Evolutionary conservation across 176 grass and related monocot genomes (phyloP), one percentile per base, ranked within the genome.

Genomic region (Carex scoparia): DNA sequence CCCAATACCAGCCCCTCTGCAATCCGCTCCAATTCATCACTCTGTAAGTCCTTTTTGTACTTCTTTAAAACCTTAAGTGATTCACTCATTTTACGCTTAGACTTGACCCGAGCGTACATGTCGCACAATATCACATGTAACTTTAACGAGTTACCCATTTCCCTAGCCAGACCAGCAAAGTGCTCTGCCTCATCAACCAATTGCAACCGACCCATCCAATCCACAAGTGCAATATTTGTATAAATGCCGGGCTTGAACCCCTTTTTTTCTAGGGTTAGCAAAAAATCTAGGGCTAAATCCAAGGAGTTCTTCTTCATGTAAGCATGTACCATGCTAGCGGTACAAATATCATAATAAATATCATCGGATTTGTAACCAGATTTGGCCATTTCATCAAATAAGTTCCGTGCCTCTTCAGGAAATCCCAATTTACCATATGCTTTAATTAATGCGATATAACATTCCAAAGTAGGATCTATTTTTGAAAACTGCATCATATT

Each of bases 51-150:
- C 69, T 63, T 62, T 70, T 92, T 95, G 88, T 89, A 95, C 35
- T 86, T 86, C 27, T 95, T 93, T 75, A 98, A 86, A 65, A 98
- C 74, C 91, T 90, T 98, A 55, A 94, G 85, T 55, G 89, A 91
- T 58, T 81, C 91, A 65, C 80, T 91, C 79, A 84, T 76, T 84
- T 92, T 95, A 55, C 88, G 79, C 65, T 88, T 89, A 51, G 86
- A 85, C 0, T 18, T 65, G 58, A 84, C 88, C 80, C 85, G 92
- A 9, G 92, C 88, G 19, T 97, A 97, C 90, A 94, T 94, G 81
- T 80, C 84, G 15, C 89, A 94, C 71, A 97, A 92, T 55, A 86
- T 88, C 56, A 97, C 84, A 87, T 93, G 93, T 27, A 98, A 72
- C 80, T 98, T 89, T 61, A 92, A 85, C 42, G 84, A 89, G 14